These are phyloP conservation scores for Microthlaspi erraticum DNA, from an alignment of 345 rosid species.

Conservation along the genomic window DNA sequence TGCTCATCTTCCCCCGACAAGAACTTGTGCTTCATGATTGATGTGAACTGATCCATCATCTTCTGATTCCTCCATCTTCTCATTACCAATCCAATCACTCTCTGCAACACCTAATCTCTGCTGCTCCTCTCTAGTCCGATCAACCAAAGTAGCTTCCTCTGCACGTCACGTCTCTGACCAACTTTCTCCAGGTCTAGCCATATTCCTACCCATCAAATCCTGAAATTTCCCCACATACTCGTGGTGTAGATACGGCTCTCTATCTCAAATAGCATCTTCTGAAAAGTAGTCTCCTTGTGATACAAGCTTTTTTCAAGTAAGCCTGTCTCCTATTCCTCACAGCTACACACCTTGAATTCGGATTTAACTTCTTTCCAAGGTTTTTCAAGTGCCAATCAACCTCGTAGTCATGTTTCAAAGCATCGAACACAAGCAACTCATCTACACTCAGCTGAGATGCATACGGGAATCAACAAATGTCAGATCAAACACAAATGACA, in stretches of 20 bases:
- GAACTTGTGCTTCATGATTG: constrained; percentile 89
- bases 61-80: constrained; percentile 61
- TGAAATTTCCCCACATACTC: constrained; percentile 97
- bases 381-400: constrained; percentile 81
- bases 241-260: constrained; percentile 94
- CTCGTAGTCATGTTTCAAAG: constrained; percentile 68
- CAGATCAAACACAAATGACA: too few relatives aligned
- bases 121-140: constrained; percentile 85
- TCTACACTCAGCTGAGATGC: constrained; percentile 58
- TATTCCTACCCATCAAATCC: constrained; percentile 71
- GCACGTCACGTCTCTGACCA: constrained; percentile 94
- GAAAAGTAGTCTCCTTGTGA: constrained; percentile 79
- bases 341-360: constrained; percentile 65
- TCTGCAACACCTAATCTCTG: constrained; percentile 81
- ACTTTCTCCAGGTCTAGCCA: constrained; percentile 95
- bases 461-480: too few relatives aligned
- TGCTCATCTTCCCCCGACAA: constrained; percentile 84
- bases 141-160: constrained; percentile 78
- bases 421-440: constrained; percentile 75
- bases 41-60: constrained; percentile 83
- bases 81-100: constrained; percentile 84
- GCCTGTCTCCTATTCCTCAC: constrained; percentile 90
- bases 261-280: constrained; percentile 95
- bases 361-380: constrained; percentile 68
- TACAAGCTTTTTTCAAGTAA: constrained; percentile 65